A percentile compares a stretch with the other conserved stretches of the same genome.
Conservation (phyloP, 495 filamentous ascomycete genomes). For the Penicillium fimorum region DNA sequence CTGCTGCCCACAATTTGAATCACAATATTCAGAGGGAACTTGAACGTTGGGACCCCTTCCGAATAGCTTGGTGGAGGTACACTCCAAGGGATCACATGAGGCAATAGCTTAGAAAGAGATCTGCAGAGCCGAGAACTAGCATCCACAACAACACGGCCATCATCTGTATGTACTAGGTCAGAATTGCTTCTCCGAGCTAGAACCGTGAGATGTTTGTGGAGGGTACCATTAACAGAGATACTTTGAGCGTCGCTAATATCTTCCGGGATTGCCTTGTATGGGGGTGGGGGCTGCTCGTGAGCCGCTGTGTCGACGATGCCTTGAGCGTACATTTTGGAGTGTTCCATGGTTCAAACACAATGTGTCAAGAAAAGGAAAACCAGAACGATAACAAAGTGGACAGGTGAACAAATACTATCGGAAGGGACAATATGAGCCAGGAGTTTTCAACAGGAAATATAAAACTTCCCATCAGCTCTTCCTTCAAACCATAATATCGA, state of each 20-base stretch:
- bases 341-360: neutral
- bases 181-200: neutral
- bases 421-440: neutral
- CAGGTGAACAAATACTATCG: neutral
- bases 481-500: neutral
- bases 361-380: neutral
- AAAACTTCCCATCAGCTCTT: neutral
- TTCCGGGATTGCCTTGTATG: neutral
- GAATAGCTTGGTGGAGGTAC: neutral
- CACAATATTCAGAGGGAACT: neutral
- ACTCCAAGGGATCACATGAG: neutral
- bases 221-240: neutral
- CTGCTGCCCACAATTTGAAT: constrained; percentile 42
- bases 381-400: neutral
- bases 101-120: neutral
- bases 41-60: neutral
- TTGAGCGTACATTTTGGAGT: neutral
- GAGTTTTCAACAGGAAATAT: neutral
- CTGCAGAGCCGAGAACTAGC: neutral
- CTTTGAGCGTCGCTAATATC: neutral
- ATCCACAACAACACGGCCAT: neutral
- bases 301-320: neutral
- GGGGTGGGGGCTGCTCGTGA: neutral
- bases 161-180: neutral
- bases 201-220: neutral